phyloP scores from a whole-genome alignment of 129 eudicot species.

The Flaveria ramosissima region DNA sequence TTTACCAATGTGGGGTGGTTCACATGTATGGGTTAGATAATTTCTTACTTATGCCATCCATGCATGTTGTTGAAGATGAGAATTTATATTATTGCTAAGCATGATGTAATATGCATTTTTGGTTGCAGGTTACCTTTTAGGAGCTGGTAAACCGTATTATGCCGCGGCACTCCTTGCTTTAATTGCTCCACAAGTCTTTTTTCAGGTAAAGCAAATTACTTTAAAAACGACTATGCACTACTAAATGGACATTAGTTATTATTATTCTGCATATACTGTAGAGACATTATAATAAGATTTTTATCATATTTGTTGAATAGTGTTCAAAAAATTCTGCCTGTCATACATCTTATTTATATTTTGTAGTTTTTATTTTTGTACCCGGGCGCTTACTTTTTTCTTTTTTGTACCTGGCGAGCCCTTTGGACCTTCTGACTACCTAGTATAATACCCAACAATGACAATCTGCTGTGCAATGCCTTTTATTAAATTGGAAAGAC shows the following conservation, averaged over 20 bases:
- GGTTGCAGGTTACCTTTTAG: slow-evolving; percentile 77
- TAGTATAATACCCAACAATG: too few species aligned
- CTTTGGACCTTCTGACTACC: too few species aligned
- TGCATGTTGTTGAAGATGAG: not conserved
- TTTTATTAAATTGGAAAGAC: too few species aligned
- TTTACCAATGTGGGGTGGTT: not conserved
- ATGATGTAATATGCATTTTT: slow-evolving; percentile 8
- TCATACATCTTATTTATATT: too few species aligned
- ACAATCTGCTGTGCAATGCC: too few species aligned
- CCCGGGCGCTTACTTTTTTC: too few species aligned
- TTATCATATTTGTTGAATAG: not conserved
- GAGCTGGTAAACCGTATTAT: slow-evolving; percentile 76
- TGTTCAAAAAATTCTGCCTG: too few species aligned
- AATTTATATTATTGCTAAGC: not conserved
- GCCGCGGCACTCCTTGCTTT: slow-evolving; percentile 77
- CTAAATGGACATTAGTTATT: not conserved
- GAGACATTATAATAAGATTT: not conserved
- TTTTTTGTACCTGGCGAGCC: too few species aligned
- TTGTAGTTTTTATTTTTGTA: too few species aligned
- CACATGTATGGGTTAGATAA: slow-evolving; percentile 1
- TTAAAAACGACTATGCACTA: not conserved
- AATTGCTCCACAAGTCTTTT: slow-evolving; percentile 76
- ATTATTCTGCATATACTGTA: not conserved
- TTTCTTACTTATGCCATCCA: not conserved
- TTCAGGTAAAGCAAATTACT: slow-evolving; percentile 56